These are phyloP conservation scores for Boletus smithii DNA, from an alignment of 1,284 basidiomycete genomes.

Conservation along the genomic window DNA sequence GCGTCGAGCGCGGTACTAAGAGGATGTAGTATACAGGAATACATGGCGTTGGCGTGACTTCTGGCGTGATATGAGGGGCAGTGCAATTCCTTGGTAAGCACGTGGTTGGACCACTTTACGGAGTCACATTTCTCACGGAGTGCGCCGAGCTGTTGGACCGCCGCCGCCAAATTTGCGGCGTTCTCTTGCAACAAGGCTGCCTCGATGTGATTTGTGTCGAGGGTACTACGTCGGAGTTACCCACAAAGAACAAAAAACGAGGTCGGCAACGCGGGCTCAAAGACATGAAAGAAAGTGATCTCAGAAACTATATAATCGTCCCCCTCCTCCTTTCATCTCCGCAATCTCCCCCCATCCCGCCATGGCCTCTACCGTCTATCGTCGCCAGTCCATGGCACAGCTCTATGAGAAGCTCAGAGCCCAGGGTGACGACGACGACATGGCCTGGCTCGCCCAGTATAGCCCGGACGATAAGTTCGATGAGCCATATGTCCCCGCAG, in stretches of 20 bases:
- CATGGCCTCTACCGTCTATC: slow-evolving; percentile 34
- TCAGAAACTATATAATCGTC: slow-evolving; percentile 30
- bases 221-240: slow-evolving; percentile 38
- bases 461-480: slow-evolving; percentile 34
- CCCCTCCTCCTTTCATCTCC: slow-evolving; percentile 20
- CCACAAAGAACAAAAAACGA: slow-evolving; percentile 40
- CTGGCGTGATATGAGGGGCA: slow-evolving; percentile 21
- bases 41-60: slow-evolving; percentile 11
- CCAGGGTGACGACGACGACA: slow-evolving; percentile 35
- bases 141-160: slow-evolving; percentile 21
- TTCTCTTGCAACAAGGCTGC: slow-evolving; percentile 33
- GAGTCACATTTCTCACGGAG: slow-evolving; percentile 32
- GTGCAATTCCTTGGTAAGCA: slow-evolving; percentile 20
- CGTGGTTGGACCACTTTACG: slow-evolving; percentile 23
- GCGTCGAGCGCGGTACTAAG: slow-evolving; percentile 40
- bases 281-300: slow-evolving; percentile 38
- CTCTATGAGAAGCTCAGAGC: slow-evolving; percentile 35
- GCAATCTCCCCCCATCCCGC: slow-evolving; percentile 9
- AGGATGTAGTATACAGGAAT: slow-evolving; percentile 19
- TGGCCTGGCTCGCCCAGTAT: slow-evolving; percentile 35
- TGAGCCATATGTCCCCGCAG: slow-evolving; percentile 24
- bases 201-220: slow-evolving; percentile 35
- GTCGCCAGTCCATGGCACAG: slow-evolving; percentile 36
- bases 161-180: slow-evolving; percentile 13
- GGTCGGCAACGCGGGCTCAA: slow-evolving; percentile 38